Base-by-base conservation (phyloP, 1,139 yeast genomes). In the Meyerozyma smithsonii region DNA sequence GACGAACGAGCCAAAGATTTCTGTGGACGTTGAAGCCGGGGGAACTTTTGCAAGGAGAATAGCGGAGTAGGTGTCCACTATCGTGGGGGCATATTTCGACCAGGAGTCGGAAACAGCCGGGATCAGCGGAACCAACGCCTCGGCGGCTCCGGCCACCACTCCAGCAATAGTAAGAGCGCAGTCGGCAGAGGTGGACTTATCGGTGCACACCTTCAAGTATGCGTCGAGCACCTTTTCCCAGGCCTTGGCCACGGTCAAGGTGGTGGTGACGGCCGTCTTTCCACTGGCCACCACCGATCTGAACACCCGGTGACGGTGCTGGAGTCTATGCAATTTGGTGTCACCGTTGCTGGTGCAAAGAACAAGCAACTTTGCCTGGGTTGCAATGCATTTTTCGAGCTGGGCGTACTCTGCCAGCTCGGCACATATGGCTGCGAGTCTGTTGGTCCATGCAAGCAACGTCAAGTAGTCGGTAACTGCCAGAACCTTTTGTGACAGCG, bases 381-480 rank as follows among this genome's bases (percentile, higher is more conserved):
- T 42, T 23, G 36, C 41, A 30, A 56, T 47, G 14, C 51, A 44
- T 25, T 41, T 37, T 8, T 34, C 15, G 6, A 23, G 19, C 5
- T 45, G 50, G n/a, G 49, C 40, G 35, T 48, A 39, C 3, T 44
- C 43, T 11, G 42, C 40, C 8, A 39, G 37, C 21, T 42, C 28
- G 36, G 44, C 40, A 7, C 56, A 52, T 23, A 67, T 43, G 17
- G 68, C 54, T 16, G 52, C 49, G 44, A 64, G 56, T 19, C 49
- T 46, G 48, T 70, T 72, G 36, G 66, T 59, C 89, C 90, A 84
- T 24, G 69, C 66, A 36, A 83, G 63, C 14, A 83, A 61, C 4
- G 82, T 70, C 52, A 79, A 61, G 43, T 77, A 62, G 54, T 79
- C 85, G 5, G 78, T 62, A 4, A 71, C 55, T 2, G 90, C 84